Evolutionary conservation across 768 basidiomycete genomes (phyloP), one percentile per base, ranked within the genome.

Genomic region (Cystofilobasidium macerans): DNA sequence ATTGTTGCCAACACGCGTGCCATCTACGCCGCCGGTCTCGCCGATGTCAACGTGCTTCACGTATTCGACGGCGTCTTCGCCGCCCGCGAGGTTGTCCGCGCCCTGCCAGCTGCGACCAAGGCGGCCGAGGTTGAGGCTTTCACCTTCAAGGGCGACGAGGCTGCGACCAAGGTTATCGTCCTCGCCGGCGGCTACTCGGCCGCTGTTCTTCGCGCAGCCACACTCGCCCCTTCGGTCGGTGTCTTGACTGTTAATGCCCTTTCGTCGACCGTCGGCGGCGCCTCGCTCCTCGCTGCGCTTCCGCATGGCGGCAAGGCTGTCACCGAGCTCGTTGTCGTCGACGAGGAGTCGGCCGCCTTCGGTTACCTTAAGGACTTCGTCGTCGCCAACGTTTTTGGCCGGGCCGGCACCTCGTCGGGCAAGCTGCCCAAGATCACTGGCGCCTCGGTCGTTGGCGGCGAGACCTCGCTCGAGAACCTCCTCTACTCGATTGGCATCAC

Each of bases 31-130:
- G 80, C 80, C 20, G 74, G 78, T 24, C 81, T 78, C 47, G 89
- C 26, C 24, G 64, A 56, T 26, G 57, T 28, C 43, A 64, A 94
- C 75, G 84, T 88, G 64, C 81, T 92, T 63, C 91, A 97, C 75
- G 78, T 97, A 47, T 92, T 98, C 73, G 92, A 98, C 76, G 88
- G 94, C 71, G 81, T 88, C 72, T 83, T 84, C 68, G 80, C 84
- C 36, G 80, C 85, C 38, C 85, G 94, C 30, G 91, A 98, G 77
- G 78, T 82, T 38, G 72, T 79, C 38, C 76, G 84, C 42, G 71
- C 76, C 32, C 79, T 80, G 12, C 62, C 80, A 2, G 71, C 80
- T 20, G 69, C 76, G 6, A 68, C 74, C 0, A 76, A 77, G 28
- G 71, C 75, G 0, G 69, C 75, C 26, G 67, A 75, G 47, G 28